Base-by-base conservation (phyloP, 1,139 yeast species). In the Citeromyces hawaiiensis region DNA sequence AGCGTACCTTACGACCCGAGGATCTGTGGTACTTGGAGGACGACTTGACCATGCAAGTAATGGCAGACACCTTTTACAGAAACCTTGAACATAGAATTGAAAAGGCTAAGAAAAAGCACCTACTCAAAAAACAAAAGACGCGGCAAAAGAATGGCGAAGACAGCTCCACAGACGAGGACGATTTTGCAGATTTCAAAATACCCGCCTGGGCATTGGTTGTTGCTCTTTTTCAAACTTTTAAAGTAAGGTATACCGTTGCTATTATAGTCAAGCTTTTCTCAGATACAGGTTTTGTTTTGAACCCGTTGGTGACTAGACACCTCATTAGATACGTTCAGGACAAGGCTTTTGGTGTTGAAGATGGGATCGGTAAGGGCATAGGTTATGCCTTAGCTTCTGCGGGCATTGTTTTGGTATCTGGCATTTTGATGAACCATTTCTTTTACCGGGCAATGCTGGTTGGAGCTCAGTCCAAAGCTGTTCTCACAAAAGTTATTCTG, bases 381-480 rank as follows among this genome's bases (percentile, higher is more conserved):
- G 83, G 83, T 4, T 74, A 70, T 48, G 74, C 80, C 1, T 48
- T 78, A 21, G 81, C 78, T 21, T 64, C 71, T 19, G 61, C 73
- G 32, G 47, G 63, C 4, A 54, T 76, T 48, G 60, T 75, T 45
- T 49, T 68, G 13, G 44, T 66, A n/a, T 55, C 64, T 32, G 76
- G 81, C 41, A 45, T 79, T n/a, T 53, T 66, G 17, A 61, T 73
- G 44, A 78, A 80, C 51, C 83, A 79, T 50, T 76, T 68, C 53
- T 73, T 82, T 50, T 76, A 77, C 48, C 63, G 66, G 35, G 64
- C 86, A 10, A 68, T 71, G 57, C 56, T 75, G 49, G 68, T 78
- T 15, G 94, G 94, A 46, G 81, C 80, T 13, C 77, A 77, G 51
- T 72, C 71, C 21, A 76, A 80, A 51, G 72, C 83, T 1, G 70